Evolutionary conservation across 441 rosid species (phyloP).

Genomic region (Sinapis alba): DNA sequence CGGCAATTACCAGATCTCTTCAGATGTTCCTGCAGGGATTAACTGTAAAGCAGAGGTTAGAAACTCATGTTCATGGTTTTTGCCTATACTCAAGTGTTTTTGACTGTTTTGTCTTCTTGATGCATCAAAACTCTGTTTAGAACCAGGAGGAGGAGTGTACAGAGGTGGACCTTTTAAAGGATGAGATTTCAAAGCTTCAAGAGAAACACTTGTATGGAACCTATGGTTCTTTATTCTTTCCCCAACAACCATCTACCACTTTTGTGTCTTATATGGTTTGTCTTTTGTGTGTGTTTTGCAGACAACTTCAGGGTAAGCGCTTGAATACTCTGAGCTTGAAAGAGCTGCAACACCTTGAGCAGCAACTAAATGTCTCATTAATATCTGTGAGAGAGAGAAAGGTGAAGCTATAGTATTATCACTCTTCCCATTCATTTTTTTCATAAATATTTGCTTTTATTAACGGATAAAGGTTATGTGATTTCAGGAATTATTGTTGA

Average conservation of each 20-base stretch:
- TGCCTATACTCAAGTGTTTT: not conserved
- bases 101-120: not conserved
- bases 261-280: slow-evolving; percentile 7
- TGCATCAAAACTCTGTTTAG: slow-evolving; percentile 22
- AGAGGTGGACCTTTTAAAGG: slow-evolving; percentile 62
- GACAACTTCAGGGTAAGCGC: slow-evolving; percentile 72
- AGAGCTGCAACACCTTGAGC: slow-evolving; percentile 79
- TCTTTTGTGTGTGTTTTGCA: slow-evolving; percentile 34
- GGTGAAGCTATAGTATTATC: slow-evolving; percentile 42
- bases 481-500: slow-evolving; percentile 72
- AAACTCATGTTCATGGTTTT: not conserved
- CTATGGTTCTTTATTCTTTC: not conserved
- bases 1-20: slow-evolving; percentile 53
- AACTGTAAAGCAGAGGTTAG: slow-evolving; percentile 59
- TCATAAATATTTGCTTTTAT: too few relatives aligned
- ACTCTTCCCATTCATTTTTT: not conserved
- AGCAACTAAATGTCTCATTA: slow-evolving; percentile 63
- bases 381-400: slow-evolving; percentile 74
- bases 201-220: slow-evolving; percentile 65
- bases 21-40: slow-evolving; percentile 48
- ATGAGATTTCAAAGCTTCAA: slow-evolving; percentile 73
- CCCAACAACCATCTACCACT: not conserved
- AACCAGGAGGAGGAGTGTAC: slow-evolving; percentile 55
- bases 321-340: slow-evolving; percentile 63
- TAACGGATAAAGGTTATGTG: not conserved